A percentile compares a stretch with the other conserved stretches of the same genome.
phyloP scores from a whole-genome alignment of 208 protist species.

The Phytomonas sp. region DNA sequence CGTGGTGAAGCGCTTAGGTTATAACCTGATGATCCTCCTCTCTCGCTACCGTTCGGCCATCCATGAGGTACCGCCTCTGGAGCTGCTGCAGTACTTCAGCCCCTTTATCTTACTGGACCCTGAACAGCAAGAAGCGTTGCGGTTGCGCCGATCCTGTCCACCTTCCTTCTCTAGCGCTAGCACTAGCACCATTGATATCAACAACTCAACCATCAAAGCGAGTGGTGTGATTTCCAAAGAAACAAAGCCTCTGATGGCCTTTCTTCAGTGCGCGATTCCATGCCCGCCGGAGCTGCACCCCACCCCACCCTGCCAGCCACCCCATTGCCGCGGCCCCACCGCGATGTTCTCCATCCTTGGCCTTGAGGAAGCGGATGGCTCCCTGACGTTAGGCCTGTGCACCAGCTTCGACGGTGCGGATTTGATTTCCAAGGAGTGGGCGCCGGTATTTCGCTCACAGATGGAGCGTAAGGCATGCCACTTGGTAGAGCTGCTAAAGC shows the following conservation, averaged over 20 bases:
- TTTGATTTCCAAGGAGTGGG: neutral
- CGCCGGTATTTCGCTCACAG: neutral
- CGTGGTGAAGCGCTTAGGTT: conserved; percentile 21
- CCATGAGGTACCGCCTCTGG: conserved; percentile 19
- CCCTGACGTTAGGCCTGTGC: conserved; percentile 30
- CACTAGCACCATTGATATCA: neutral
- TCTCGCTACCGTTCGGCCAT: conserved; percentile 19
- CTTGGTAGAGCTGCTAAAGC: conserved; percentile 16
- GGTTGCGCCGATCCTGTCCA: conserved; percentile 15
- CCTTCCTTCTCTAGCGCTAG: neutral
- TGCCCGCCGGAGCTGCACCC: conserved; percentile 17
- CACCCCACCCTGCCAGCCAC: conserved; percentile 4
- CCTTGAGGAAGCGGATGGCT: conserved; percentile 40
- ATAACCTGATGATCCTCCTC: conserved; percentile 30
- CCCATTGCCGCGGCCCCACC: neutral
- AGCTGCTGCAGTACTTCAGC: conserved; percentile 22
- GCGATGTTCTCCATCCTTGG: conserved; percentile 21
- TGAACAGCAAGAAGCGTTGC: conserved; percentile 31
- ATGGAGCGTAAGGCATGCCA: conserved; percentile 3
- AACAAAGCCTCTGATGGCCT: conserved; percentile 9
- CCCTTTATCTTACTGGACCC: conserved; percentile 30
- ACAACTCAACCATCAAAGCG: neutral
- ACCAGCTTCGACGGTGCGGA: conserved; percentile 13
- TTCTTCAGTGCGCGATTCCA: conserved; percentile 26
- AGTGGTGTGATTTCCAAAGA: neutral